Percentiles rank a stretch among this genome's conserved stretches.
Conservation (phyloP, 2,329 filamentous ascomycete species). For the Aspergillus sp. region DNA sequence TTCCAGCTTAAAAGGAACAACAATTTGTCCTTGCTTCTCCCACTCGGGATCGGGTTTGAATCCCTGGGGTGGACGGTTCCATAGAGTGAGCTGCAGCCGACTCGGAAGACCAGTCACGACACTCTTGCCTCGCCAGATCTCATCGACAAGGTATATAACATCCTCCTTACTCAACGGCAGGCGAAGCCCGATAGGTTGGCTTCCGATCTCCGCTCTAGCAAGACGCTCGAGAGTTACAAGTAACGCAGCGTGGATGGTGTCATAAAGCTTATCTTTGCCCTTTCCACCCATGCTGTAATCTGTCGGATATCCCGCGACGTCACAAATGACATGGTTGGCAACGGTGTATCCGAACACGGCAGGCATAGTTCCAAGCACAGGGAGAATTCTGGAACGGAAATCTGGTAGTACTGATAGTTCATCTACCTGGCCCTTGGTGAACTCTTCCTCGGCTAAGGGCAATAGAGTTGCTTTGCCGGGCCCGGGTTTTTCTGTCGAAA, state of each 20-base stretch:
- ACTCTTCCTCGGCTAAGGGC: slow-evolving; percentile 84
- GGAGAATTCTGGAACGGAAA: slow-evolving; percentile 91
- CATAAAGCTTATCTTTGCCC: slow-evolving; percentile 86
- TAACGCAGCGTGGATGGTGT: slow-evolving; percentile 72
- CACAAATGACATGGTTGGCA: slow-evolving; percentile 89
- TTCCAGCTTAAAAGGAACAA: slow-evolving; percentile 64
- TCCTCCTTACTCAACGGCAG: slow-evolving; percentile 77
- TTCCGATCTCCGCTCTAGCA: slow-evolving; percentile 53
- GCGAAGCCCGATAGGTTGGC: slow-evolving; percentile 69
- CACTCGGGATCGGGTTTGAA: slow-evolving; percentile 64
- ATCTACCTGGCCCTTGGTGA: slow-evolving; percentile 77
- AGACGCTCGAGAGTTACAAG: slow-evolving; percentile 79
- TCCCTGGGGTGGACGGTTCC: slow-evolving; percentile 64
- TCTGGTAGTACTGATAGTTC: slow-evolving; percentile 87
- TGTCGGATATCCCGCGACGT: slow-evolving; percentile 73
- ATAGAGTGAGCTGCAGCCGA: slow-evolving; percentile 75
- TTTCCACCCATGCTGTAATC: slow-evolving; percentile 80
- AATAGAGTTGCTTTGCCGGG: slow-evolving; percentile 89
- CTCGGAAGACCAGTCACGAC: slow-evolving; percentile 79
- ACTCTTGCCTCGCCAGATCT: slow-evolving; percentile 82
- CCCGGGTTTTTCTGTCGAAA: slow-evolving; percentile 84
- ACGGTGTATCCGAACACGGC: slow-evolving; percentile 90
- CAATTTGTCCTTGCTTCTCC: slow-evolving; percentile 68
- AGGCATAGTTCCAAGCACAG: slow-evolving; percentile 94
- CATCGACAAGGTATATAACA: slow-evolving; percentile 84